Percentiles rank a stretch among this genome's conserved stretches.
These are phyloP conservation scores for Laburnicola sp. DNA, from an alignment of 2,329 filamentous ascomycete species.

Conservation along the genomic window DNA sequence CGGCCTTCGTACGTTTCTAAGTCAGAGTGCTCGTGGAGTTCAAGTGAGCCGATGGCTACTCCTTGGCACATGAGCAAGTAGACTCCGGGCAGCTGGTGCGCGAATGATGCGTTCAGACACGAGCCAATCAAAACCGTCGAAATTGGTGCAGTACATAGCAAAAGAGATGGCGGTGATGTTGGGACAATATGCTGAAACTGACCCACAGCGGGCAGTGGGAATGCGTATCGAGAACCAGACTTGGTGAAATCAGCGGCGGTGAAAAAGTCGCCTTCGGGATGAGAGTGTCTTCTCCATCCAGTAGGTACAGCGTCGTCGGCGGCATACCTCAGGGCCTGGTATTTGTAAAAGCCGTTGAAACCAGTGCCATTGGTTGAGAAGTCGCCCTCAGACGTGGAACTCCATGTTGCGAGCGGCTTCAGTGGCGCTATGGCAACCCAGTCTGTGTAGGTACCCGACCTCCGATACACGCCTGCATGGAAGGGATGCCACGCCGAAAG, in stretches of 20 bases:
- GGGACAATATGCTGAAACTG: no score
- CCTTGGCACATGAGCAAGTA: not conserved
- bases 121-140: not conserved
- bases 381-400: not conserved
- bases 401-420: not conserved
- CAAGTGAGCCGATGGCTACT: not conserved
- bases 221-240: not conserved
- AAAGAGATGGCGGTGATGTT: not conserved
- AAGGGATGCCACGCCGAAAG: conserved; percentile 1
- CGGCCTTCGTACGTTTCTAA: not conserved
- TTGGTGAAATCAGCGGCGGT: not conserved
- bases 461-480: not conserved
- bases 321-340: not conserved
- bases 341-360: conserved; percentile 7
- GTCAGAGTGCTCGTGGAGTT: not conserved
- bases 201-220: not conserved
- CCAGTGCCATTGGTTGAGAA: not conserved
- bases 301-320: not conserved
- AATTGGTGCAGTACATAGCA: not conserved
- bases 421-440: not conserved
- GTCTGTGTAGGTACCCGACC: not conserved
- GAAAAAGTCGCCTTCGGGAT: conserved; percentile 3
- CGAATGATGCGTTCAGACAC: not conserved
- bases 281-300: conserved; percentile 3
- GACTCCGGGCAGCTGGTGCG: not conserved